Conservation (phyloP, 2,329 filamentous ascomycete species). For the Magnaporthiopsis rhizophila region DNA sequence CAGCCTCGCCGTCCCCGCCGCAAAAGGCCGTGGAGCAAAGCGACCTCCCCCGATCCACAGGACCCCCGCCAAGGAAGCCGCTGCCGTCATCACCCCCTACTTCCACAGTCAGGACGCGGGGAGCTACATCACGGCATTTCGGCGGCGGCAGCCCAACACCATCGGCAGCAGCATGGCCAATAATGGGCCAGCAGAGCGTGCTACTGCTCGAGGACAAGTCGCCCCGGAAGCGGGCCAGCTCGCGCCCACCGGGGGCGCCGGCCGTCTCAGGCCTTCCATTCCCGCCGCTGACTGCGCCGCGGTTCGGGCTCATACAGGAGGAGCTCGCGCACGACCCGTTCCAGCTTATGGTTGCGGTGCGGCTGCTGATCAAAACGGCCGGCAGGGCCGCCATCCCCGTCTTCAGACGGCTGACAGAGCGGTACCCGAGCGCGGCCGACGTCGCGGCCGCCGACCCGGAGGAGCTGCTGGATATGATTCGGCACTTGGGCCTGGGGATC, state of each 20-base stretch:
- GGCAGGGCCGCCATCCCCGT: conserved; percentile 68
- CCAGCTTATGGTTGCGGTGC: conserved; percentile 71
- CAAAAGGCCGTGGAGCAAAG: background rate
- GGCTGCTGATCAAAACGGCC: conserved; percentile 75
- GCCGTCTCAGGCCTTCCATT: conserved; percentile 52
- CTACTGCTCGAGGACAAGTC: background rate
- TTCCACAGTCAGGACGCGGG: conserved; percentile 16
- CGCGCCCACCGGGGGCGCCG: conserved; percentile 28
- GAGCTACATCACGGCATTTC: conserved; percentile 27
- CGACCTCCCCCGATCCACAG: conserved; percentile 4
- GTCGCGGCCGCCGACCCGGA: conserved; percentile 41
- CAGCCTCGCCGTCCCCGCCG: background rate
- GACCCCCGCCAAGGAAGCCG: background rate
- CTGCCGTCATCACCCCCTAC: background rate
- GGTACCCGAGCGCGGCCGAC: conserved; percentile 55
- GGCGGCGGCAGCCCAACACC: background rate
- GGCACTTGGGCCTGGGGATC: conserved; percentile 61
- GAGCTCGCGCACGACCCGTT: conserved; percentile 68
- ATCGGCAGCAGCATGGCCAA: conserved; percentile 5
- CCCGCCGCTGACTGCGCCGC: conserved; percentile 52
- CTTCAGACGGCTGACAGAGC: conserved; percentile 58
- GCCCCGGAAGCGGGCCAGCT: conserved; percentile 13
- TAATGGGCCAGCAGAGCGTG: conserved; percentile 11
- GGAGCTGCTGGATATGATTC: conserved; percentile 55
- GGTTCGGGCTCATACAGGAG: conserved; percentile 81